Evolutionary conservation across 169 alveolate species (phyloP).

Genomic region (Pseudocohnilembus persalinus): DNA sequence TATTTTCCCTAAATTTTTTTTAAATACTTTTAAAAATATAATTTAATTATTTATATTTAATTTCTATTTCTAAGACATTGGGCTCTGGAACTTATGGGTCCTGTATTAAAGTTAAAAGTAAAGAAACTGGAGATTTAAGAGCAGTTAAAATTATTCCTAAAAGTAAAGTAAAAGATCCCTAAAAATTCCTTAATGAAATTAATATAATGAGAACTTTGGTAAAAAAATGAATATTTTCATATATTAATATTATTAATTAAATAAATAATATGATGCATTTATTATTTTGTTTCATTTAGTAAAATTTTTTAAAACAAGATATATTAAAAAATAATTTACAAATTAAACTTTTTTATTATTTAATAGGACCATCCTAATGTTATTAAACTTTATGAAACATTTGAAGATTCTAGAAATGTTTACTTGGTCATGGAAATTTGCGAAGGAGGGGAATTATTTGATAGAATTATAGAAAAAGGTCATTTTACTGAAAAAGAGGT

Average conservation of each 20-base stretch:
- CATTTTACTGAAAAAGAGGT: conserved; percentile 65
- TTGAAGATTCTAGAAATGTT: conserved; percentile 62
- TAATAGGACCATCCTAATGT: conserved; percentile 78
- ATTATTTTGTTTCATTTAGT: too few species aligned
- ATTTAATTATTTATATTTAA: neutral
- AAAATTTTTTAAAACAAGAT: neutral
- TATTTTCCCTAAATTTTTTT: too few species aligned
- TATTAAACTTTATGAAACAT: conserved; percentile 71
- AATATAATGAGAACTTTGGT: conserved; percentile 53
- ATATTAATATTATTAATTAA: too few species aligned
- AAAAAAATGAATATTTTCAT: neutral
- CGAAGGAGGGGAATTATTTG: conserved; percentile 77
- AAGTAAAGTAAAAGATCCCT: conserved; percentile 52
- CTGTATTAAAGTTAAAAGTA: conserved; percentile 17
- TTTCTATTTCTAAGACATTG: neutral
- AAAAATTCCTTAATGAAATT: conserved; percentile 64
- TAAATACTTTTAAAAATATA: too few species aligned
- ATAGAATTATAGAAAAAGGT: conserved; percentile 63
- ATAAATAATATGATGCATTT: too few species aligned
- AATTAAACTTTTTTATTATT: conserved; percentile 1
- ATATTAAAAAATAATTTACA: neutral
- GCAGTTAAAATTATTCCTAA: conserved; percentile 66
- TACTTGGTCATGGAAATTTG: conserved; percentile 61
- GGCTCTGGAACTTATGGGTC: conserved; percentile 52
- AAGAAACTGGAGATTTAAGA: conserved; percentile 34